Base-by-base conservation (phyloP, 352 stramenopile genomes). In the Pythium grandisporangium region DNA sequence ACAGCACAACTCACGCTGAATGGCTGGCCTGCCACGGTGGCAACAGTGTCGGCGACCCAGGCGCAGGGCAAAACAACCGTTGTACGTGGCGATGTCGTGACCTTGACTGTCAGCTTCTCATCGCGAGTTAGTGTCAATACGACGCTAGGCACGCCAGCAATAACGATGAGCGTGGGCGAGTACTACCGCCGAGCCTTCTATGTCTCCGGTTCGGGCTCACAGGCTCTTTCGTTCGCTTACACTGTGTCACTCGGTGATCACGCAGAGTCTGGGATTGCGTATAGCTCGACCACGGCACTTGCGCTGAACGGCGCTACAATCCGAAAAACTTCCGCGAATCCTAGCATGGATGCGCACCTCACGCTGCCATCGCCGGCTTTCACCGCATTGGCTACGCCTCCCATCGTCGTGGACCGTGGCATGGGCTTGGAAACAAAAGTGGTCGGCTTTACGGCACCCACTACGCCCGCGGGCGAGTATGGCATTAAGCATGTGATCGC, bases 401-500 rank as follows among this genome's bases (percentile, higher is more conserved):
- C 59, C 4, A 58, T 88, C 0, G 41, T 75, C 13, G 60, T 92
- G 0, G 61, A 89, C 34, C 75, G 46, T 14, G 57, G 61, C 0
- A 21, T 69, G 13, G 49, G 46, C 12, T 70, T 63, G 36, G 19
- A 55, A 13, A 85, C 73, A 13, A 85, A 25, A 1, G 49, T 88
- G 19, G 33, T 45, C 11, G 56, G 42, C 6, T 49, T 91, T 3
- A 60, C 55, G 7, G 67, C 67, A 2, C 71, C 91, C 38, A n/a
- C n/a, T n/a, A 48, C 79, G 2, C 11, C 37, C 3, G 42, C 61
- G 5, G 80, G 71, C 0, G 61, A 70, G 2, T 93, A 89, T 27
- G 80, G 80, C 13, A 61, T 55, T 3, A 84, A 87, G 19, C 75
- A 91, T 43, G 59, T 87, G 19, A 78, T 93, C 26, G 69, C 60